phyloP scores from a whole-genome alignment of 2,329 filamentous ascomycete genomes.

The Aspergillus cejpii region DNA sequence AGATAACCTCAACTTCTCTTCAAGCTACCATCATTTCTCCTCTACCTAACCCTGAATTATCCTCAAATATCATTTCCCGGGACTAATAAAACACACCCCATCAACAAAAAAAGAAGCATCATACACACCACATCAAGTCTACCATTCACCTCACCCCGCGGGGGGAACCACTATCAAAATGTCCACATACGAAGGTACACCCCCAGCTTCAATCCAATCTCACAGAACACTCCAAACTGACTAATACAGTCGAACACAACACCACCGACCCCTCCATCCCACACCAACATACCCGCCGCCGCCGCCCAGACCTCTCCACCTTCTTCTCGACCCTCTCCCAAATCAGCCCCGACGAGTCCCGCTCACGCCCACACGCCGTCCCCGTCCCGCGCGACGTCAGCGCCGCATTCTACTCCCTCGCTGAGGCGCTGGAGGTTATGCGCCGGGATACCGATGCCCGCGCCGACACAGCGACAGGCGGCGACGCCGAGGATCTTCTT shows the following conservation, averaged over 20 bases:
- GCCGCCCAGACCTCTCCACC: slow-evolving; percentile 58
- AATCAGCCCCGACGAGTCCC: slow-evolving; percentile 46
- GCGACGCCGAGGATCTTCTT: slow-evolving; percentile 39
- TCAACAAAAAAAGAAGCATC: neutral
- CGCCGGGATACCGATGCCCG: slow-evolving; percentile 37
- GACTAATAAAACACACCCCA: neutral
- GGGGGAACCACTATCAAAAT: slow-evolving; percentile 23
- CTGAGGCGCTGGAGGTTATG: slow-evolving; percentile 56
- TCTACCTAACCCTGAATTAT: too few relatives aligned
- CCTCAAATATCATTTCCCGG: neutral
- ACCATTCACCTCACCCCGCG: slow-evolving; percentile 6
- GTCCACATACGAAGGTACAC: slow-evolving; percentile 40
- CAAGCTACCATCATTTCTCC: too few relatives aligned
- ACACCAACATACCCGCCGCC: slow-evolving; percentile 33
- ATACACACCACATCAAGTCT: slow-evolving; percentile 6
- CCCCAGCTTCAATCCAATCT: neutral
- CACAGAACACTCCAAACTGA: slow-evolving; percentile 5
- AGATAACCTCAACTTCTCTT: too few relatives aligned
- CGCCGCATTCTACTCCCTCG: slow-evolving; percentile 54
- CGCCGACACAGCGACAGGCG: slow-evolving; percentile 37
- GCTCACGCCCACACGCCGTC: slow-evolving; percentile 52
- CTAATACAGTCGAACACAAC: slow-evolving; percentile 37
- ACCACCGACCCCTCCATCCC: slow-evolving; percentile 28
- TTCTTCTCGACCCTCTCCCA: slow-evolving; percentile 58
- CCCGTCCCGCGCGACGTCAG: slow-evolving; percentile 56